A percentile compares a stretch with the other conserved stretches of the same genome.
Evolutionary conservation across 768 basidiomycete species (phyloP).

Genomic region (Naganishia friedmannii): DNA sequence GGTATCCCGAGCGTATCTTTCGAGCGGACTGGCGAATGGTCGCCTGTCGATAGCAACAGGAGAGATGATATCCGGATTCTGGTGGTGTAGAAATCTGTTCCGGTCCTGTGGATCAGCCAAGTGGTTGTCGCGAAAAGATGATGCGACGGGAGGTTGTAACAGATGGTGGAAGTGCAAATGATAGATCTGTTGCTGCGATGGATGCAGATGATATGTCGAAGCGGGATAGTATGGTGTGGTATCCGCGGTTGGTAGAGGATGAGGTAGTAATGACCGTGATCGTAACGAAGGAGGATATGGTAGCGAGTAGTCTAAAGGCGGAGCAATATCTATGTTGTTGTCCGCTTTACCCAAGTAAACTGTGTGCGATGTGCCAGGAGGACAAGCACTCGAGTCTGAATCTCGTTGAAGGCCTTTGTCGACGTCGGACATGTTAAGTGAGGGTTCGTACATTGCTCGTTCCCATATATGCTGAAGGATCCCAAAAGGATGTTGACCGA

Average conservation of each 20-base stretch:
- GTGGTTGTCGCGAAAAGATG: not conserved
- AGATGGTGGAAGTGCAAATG: conserved; percentile 14
- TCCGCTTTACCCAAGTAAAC: not conserved
- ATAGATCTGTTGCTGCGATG: conserved; percentile 5
- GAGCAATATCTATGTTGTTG: not conserved
- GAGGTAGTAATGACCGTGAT: not conserved
- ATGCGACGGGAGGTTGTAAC: not conserved
- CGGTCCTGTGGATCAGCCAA: not conserved
- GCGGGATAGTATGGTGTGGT: not conserved
- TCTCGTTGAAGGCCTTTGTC: conserved; percentile 22
- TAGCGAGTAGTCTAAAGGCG: not conserved
- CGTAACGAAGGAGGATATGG: not conserved
- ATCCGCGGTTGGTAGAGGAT: not conserved
- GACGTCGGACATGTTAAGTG: conserved; percentile 10
- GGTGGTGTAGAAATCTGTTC: not conserved
- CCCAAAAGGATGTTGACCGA: conserved; percentile 14
- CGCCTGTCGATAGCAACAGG: conserved; percentile 1
- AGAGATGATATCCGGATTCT: conserved; percentile 3
- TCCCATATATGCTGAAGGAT: conserved; percentile 22
- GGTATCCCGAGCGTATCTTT: not conserved
- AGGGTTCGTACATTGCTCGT: not conserved
- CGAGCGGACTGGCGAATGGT: not conserved
- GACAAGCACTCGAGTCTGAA: not conserved
- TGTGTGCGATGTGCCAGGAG: not conserved
- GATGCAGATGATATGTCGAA: not conserved